Percentiles rank a stretch among this genome's conserved stretches.
These are phyloP conservation scores for Chlorella sp. DNA, from an alignment of 139 green algal species.

Conservation along the genomic window DNA sequence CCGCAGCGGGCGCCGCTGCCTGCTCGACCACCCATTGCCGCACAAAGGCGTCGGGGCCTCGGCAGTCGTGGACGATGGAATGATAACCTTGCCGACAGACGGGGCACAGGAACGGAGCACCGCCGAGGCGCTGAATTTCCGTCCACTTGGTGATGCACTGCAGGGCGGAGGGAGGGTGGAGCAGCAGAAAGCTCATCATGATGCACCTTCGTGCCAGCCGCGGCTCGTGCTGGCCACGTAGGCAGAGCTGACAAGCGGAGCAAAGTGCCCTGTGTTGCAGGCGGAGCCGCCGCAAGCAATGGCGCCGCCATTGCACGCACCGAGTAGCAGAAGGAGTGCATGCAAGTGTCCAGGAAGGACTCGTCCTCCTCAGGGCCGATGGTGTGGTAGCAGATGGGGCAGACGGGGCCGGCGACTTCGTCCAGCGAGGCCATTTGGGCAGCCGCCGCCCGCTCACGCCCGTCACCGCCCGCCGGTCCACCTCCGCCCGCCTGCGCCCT, in stretches of 20 bases:
- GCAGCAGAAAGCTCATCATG: no score
- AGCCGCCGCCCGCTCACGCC: no score
- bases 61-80: constrained; percentile 29
- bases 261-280: background rate
- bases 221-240: background rate
- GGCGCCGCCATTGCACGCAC: background rate
- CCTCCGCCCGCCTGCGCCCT: background rate
- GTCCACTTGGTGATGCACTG: constrained; percentile 35
- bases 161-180: background rate
- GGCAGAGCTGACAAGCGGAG: background rate
- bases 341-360: constrained; percentile 37
- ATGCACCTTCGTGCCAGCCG: no score
- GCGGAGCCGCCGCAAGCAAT: background rate
- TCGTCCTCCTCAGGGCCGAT: constrained; percentile 1
- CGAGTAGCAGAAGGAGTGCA: constrained; percentile 33
- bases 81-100: constrained; percentile 30
- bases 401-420: background rate
- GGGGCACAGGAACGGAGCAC: constrained; percentile 9
- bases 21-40: background rate
- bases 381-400: constrained; percentile 24
- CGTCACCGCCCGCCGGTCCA: background rate
- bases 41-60: background rate
- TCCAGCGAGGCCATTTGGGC: background rate
- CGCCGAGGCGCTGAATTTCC: constrained; percentile 4
- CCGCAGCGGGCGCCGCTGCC: background rate